phyloP scores from a whole-genome alignment of 495 filamentous ascomycete genomes.

The Neurospora sublineolata region DNA sequence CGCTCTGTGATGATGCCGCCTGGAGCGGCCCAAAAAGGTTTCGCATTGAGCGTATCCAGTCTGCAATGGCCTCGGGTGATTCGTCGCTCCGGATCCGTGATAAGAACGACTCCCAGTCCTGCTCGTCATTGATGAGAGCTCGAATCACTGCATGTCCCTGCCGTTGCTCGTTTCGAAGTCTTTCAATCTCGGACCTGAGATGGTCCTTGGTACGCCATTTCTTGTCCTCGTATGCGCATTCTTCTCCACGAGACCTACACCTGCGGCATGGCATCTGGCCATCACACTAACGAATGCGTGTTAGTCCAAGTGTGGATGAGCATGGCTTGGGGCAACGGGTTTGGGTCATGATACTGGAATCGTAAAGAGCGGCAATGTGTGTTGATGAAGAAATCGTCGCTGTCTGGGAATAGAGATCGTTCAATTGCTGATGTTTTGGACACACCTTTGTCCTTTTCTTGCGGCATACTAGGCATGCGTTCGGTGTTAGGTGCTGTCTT shows the following conservation, averaged over 20 bases:
- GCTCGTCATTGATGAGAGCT: constrained; percentile 14
- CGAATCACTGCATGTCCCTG: constrained; percentile 18
- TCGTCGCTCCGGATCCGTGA: constrained; percentile 16
- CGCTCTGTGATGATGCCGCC: neutral
- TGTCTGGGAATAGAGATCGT: neutral
- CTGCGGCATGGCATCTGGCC: constrained; percentile 18
- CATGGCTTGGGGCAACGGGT: neutral
- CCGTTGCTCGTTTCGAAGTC: constrained; percentile 17
- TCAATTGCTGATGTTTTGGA: neutral
- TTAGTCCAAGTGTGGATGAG: neutral
- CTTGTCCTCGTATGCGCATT: constrained; percentile 23
- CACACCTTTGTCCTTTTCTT: constrained; percentile 18
- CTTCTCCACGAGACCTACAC: constrained; percentile 19
- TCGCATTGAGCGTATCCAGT: constrained; percentile 16
- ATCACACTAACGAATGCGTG: constrained; percentile 17
- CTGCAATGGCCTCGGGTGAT: constrained; percentile 17
- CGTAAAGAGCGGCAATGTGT: neutral
- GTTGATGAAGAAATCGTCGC: neutral
- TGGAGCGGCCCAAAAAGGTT: neutral
- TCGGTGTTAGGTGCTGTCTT: constrained; percentile 18
- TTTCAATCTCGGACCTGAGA: constrained; percentile 21
- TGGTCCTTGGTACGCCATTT: constrained; percentile 25
- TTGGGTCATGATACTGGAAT: neutral
- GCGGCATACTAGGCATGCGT: constrained; percentile 18
- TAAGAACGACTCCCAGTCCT: constrained; percentile 14